phyloP scores from a whole-genome alignment of 139 green algal species.

The Raphidocelis subcapitata region DNA sequence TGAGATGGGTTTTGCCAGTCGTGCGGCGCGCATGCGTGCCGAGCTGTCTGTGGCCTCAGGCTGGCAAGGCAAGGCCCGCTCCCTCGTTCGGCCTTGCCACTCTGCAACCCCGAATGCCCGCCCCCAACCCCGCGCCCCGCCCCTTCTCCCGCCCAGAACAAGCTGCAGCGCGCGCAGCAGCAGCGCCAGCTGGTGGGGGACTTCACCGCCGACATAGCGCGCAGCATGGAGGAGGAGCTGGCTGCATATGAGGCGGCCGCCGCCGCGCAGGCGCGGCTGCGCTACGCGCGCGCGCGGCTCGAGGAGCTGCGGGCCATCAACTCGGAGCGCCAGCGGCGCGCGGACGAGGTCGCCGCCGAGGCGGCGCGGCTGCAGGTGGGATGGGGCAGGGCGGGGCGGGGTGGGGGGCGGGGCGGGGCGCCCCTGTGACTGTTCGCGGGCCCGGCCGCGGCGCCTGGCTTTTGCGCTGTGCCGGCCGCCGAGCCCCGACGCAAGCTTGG shows the following conservation, averaged over 20 bases:
- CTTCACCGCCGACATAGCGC: slow-evolving; percentile 19
- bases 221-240: slow-evolving; percentile 15
- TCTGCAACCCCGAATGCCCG: too few species aligned
- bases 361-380: background rate
- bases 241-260: slow-evolving; percentile 10
- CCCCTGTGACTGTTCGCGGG: too few species aligned
- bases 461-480: too few species aligned
- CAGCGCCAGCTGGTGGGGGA: slow-evolving; percentile 18
- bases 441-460: too few species aligned
- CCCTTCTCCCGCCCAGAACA: too few species aligned
- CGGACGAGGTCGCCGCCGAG: slow-evolving; percentile 6
- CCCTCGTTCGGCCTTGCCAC: too few species aligned
- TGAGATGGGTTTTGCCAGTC: too few species aligned
- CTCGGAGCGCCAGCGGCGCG: slow-evolving; percentile 5
- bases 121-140: too few species aligned
- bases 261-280: slow-evolving; percentile 6
- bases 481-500: too few species aligned
- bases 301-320: slow-evolving; percentile 33
- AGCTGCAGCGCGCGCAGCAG: slow-evolving; percentile 28
- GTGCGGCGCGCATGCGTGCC: background rate
- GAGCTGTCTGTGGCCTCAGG: background rate
- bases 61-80: too few species aligned
- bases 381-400: too few species aligned
- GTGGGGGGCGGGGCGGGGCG: too few species aligned
- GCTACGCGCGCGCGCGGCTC: slow-evolving; percentile 16